Conservation (phyloP, 768 basidiomycete species). For the Termitomyces sp. region DNA sequence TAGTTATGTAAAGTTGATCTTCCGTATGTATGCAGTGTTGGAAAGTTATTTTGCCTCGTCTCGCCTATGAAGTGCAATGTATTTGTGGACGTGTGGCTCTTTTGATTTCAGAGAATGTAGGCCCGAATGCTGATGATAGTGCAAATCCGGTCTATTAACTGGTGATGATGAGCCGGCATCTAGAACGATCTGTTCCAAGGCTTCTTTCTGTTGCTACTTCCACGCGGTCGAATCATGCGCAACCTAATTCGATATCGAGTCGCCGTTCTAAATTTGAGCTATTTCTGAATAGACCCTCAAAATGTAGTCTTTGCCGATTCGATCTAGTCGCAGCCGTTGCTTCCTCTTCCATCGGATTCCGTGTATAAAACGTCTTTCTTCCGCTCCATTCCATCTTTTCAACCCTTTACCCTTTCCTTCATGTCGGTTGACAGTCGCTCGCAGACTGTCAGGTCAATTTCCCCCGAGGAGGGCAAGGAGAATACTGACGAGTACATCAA, state of each 20-base stretch:
- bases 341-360: constrained; percentile 2
- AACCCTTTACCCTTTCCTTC: neutral
- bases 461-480: neutral
- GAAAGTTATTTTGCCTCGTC: neutral
- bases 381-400: neutral
- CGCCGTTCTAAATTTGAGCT: neutral
- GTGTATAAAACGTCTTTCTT: neutral
- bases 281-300: neutral
- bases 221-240: constrained; percentile 4
- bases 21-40: neutral
- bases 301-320: neutral
- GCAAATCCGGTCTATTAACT: neutral
- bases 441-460: neutral
- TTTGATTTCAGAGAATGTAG: neutral
- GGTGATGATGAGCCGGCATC: neutral
- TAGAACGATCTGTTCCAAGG: neutral
- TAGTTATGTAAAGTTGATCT: neutral
- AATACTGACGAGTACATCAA: neutral
- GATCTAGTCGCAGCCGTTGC: constrained; percentile 1
- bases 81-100: neutral
- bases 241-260: constrained; percentile 2
- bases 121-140: neutral
- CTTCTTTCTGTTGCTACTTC: constrained; percentile 1
- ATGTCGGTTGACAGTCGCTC: constrained; percentile 8
- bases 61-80: neutral